Percentiles rank a stretch among this genome's conserved stretches.
phyloP scores from a whole-genome alignment of 805 yeast genomes.

The Saturnispora quitensis region DNA sequence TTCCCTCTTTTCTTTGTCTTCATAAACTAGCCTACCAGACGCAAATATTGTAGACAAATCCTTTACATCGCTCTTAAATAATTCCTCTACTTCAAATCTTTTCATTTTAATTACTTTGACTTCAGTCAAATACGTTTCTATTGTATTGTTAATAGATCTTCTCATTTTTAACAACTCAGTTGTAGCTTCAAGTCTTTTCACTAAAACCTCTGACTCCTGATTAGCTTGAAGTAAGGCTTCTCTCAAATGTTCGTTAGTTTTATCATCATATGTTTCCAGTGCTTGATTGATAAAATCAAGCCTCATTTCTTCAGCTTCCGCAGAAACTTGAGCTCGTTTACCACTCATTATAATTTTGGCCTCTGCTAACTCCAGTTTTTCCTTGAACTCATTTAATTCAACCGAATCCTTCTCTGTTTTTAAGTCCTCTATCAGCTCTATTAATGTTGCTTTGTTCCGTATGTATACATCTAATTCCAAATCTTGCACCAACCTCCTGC shows the following conservation, averaged over 20 bases:
- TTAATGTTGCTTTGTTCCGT: slow-evolving; percentile 16
- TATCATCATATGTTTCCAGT: slow-evolving; percentile 16
- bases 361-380: slow-evolving; percentile 10
- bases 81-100: slow-evolving; percentile 16
- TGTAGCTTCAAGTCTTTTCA: slow-evolving; percentile 16
- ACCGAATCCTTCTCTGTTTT: slow-evolving; percentile 14
- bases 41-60: slow-evolving; percentile 18
- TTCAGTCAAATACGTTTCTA: slow-evolving; percentile 18
- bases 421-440: slow-evolving; percentile 12
- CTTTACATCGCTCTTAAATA: slow-evolving; percentile 22
- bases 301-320: slow-evolving; percentile 11
- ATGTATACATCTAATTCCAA: slow-evolving; percentile 22
- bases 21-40: slow-evolving; percentile 17
- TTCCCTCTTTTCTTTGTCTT: slow-evolving; percentile 11
- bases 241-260: slow-evolving; percentile 14
- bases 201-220: slow-evolving; percentile 16
- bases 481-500: slow-evolving; percentile 24
- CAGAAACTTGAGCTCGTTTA: not conserved
- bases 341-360: not conserved
- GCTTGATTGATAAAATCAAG: slow-evolving; percentile 14
- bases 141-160: slow-evolving; percentile 18
- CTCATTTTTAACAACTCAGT: slow-evolving; percentile 19
- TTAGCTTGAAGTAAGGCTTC: slow-evolving; percentile 16
- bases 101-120: slow-evolving; percentile 18
- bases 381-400: slow-evolving; percentile 13